These are phyloP conservation scores for Sporobolomyces pararoseus DNA, from an alignment of 768 basidiomycete genomes.

Conservation along the genomic window DNA sequence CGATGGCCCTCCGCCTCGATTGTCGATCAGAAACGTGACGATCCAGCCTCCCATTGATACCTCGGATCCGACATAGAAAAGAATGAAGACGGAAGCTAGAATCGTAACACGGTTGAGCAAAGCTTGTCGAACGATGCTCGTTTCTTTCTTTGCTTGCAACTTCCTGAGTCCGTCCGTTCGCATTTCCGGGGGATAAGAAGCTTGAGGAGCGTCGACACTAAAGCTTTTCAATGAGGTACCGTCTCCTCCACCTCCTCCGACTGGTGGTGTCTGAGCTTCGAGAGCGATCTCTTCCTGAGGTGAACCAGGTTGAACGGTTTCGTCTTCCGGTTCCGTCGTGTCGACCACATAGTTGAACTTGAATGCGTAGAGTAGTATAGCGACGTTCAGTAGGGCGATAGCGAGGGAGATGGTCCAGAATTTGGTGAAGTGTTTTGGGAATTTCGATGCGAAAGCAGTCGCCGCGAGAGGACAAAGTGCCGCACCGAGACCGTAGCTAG, in stretches of 20 bases:
- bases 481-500: slow-evolving; percentile 17
- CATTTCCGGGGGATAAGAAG: neutral
- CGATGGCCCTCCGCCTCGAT: slow-evolving; percentile 22
- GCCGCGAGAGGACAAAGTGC: slow-evolving; percentile 32
- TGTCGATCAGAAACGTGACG: slow-evolving; percentile 30
- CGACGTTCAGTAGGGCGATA: slow-evolving; percentile 12
- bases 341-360: slow-evolving; percentile 29
- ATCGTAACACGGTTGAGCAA: slow-evolving; percentile 3
- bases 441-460: slow-evolving; percentile 28
- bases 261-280: neutral
- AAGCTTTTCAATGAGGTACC: neutral
- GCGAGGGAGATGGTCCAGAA: slow-evolving; percentile 31
- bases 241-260: neutral
- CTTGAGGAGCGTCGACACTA: neutral
- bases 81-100: slow-evolving; percentile 15
- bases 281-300: slow-evolving; percentile 16
- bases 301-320: neutral
- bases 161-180: slow-evolving; percentile 7
- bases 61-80: slow-evolving; percentile 38
- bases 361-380: slow-evolving; percentile 27
- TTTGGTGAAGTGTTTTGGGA: slow-evolving; percentile 19
- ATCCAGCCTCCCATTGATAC: slow-evolving; percentile 39
- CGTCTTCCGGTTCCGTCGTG: neutral
- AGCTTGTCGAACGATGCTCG: neutral
- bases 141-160: neutral